A percentile compares a stretch with the other conserved stretches of the same genome.
These are phyloP conservation scores for Stagonosporopsis vannaccii DNA, from an alignment of 2,329 filamentous ascomycete species.

Conservation along the genomic window DNA sequence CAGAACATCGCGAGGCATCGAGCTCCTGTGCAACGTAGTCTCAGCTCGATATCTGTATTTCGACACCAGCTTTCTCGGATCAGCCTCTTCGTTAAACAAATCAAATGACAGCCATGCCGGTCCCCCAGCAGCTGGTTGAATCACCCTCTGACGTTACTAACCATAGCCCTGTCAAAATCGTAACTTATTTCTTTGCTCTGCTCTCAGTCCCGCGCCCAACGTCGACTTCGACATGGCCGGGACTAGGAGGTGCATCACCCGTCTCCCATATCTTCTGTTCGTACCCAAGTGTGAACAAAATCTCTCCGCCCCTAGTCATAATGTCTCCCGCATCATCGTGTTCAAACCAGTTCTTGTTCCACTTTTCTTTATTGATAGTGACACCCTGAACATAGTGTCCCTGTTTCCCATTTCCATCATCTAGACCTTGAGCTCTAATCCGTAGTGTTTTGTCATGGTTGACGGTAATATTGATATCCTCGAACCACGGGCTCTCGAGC, in stretches of 20 bases:
- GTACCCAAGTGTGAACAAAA: conserved; percentile 40
- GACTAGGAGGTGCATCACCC: conserved; percentile 43
- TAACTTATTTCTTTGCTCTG: no score
- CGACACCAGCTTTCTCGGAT: no score
- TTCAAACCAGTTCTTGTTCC: conserved; percentile 64
- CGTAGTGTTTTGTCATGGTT: conserved; percentile 51
- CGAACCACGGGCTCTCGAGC: conserved; percentile 56
- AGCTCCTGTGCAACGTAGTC: no score
- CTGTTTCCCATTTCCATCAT: conserved; percentile 52
- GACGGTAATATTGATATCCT: conserved; percentile 47
- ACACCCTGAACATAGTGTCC: conserved; percentile 63
- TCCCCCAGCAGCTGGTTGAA: no score
- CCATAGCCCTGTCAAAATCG: no score
- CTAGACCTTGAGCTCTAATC: conserved; percentile 54
- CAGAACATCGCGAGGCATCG: no score
- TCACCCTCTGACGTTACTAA: no score
- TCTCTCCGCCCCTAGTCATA: conserved; percentile 46
- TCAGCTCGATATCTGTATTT: no score
- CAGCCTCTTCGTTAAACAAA: no score
- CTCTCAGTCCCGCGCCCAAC: conserved; percentile 2
- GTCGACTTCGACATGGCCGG: conserved; percentile 42
- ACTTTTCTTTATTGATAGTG: conserved; percentile 60
- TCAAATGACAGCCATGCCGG: no score
- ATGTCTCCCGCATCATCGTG: conserved; percentile 56
- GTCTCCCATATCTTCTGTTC: conserved; percentile 43